Evolutionary conservation across 2,329 filamentous ascomycete genomes (phyloP).

Genomic region (Paraconiothyrium brasiliense): DNA sequence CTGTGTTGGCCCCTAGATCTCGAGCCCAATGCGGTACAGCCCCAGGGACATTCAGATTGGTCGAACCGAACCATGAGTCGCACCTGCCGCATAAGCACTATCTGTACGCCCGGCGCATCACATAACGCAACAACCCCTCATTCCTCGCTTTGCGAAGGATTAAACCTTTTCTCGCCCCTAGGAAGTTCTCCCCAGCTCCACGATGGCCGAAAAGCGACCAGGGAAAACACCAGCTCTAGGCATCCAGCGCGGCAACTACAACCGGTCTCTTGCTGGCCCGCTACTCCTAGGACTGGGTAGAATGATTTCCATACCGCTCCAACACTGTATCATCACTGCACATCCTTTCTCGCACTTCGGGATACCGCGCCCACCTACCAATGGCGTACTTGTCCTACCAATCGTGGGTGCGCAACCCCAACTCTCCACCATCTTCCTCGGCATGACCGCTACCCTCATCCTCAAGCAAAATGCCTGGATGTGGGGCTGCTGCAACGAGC

Average conservation of each 20-base stretch:
- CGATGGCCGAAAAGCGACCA: not conserved
- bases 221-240: not conserved
- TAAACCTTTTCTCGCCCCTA: not conserved
- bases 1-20: no score
- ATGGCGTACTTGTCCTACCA: not conserved
- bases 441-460: conserved; percentile 7
- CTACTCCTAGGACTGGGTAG: conserved; percentile 1
- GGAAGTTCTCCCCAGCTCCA: not conserved
- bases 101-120: no score
- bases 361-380: conserved; percentile 7
- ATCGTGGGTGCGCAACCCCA: conserved; percentile 4
- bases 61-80: no score
- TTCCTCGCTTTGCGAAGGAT: no score
- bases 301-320: conserved; percentile 2
- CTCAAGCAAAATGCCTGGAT: conserved; percentile 14
- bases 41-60: no score
- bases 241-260: conserved; percentile 13
- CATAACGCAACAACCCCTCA: no score
- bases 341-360: conserved; percentile 9
- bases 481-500: conserved; percentile 13
- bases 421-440: conserved; percentile 9
- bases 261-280: conserved; percentile 10
- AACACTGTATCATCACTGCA: conserved; percentile 7
- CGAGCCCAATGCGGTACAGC: no score
- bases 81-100: no score